Conservation (phyloP, 2,329 filamentous ascomycete genomes). For the Scedosporium minutisporum region DNA sequence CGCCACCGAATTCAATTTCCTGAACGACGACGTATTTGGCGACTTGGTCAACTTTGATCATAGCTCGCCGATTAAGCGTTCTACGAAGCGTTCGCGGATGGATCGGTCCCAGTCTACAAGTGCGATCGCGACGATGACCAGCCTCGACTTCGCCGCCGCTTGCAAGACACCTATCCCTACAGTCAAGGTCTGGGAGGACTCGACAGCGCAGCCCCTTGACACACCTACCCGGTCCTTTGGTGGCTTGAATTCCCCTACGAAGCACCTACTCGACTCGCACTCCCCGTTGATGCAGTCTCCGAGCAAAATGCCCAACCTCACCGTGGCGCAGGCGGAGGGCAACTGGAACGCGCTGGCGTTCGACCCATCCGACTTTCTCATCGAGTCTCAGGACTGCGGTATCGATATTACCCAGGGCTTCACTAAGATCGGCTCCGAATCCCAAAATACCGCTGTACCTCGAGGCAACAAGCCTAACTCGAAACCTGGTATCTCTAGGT, state of each 20-base stretch:
- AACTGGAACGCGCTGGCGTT: slow-evolving; percentile 27
- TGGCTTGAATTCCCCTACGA: slow-evolving; percentile 45
- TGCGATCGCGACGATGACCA: slow-evolving; percentile 42
- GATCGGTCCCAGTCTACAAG: slow-evolving; percentile 55
- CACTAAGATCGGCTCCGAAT: slow-evolving; percentile 54
- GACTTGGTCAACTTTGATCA: slow-evolving; percentile 30
- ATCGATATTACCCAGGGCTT: slow-evolving; percentile 69
- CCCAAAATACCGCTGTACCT: slow-evolving; percentile 15
- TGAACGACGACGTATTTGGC: slow-evolving; percentile 23
- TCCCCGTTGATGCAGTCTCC: slow-evolving; percentile 30
- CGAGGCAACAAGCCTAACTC: slow-evolving; percentile 16
- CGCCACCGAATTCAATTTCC: neutral
- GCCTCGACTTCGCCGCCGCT: neutral
- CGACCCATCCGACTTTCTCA: slow-evolving; percentile 29
- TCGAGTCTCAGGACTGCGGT: slow-evolving; percentile 44
- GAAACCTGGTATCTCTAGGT: slow-evolving; percentile 20
- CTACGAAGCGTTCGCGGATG: slow-evolving; percentile 47
- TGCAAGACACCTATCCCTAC: neutral
- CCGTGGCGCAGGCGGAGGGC: slow-evolving; percentile 26
- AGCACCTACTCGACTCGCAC: slow-evolving; percentile 22
- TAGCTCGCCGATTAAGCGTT: slow-evolving; percentile 60
- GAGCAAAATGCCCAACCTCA: slow-evolving; percentile 33
- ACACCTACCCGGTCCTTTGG: slow-evolving; percentile 51
- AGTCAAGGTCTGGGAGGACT: neutral
- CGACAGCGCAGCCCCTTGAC: slow-evolving; percentile 21